Evolutionary conservation across 805 yeast genomes (phyloP).

Genomic region (Cyberlindnera veronae): DNA sequence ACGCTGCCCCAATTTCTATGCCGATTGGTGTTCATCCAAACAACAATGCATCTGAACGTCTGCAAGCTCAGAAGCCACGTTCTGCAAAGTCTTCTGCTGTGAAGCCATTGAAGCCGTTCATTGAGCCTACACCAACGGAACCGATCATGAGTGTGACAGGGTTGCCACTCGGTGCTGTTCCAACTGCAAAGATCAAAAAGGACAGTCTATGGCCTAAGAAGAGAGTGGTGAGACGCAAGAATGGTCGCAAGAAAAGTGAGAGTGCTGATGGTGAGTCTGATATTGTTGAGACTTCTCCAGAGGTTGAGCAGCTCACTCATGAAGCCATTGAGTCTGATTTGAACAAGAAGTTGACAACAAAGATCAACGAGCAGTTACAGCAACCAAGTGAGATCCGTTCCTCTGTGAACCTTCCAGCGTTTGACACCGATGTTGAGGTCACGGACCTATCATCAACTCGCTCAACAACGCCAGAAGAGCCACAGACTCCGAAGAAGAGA

Average conservation of each 20-base stretch:
- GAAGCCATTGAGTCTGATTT: slow-evolving; percentile 16
- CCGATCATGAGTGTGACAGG: slow-evolving; percentile 68
- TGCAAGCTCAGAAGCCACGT: background rate
- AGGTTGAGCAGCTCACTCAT: background rate
- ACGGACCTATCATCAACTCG: background rate
- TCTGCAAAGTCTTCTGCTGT: background rate
- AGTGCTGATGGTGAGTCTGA: slow-evolving; percentile 10
- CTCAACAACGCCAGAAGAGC: background rate
- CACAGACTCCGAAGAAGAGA: slow-evolving; percentile 12
- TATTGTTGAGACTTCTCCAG: slow-evolving; percentile 4
- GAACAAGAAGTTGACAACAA: slow-evolving; percentile 13
- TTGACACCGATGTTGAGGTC: slow-evolving; percentile 2
- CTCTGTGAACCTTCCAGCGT: background rate
- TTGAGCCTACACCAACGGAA: slow-evolving; percentile 56
- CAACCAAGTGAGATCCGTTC: slow-evolving; percentile 22
- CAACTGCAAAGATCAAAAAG: slow-evolving; percentile 54
- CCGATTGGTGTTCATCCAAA: too few species aligned
- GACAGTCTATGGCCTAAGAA: slow-evolving; percentile 51
- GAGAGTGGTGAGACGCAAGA: slow-evolving; percentile 24
- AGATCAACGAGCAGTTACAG: slow-evolving; percentile 19
- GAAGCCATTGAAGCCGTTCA: slow-evolving; percentile 14
- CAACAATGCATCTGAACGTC: too few species aligned
- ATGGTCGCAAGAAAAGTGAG: slow-evolving; percentile 17
- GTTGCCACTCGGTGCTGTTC: slow-evolving; percentile 64
- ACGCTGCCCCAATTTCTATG: too few species aligned